Percentiles rank a stretch among this genome's conserved stretches.
These are phyloP conservation scores for Backusella sp. DNA, from an alignment of 192 early-diverging fungal species.

Conservation along the genomic window DNA sequence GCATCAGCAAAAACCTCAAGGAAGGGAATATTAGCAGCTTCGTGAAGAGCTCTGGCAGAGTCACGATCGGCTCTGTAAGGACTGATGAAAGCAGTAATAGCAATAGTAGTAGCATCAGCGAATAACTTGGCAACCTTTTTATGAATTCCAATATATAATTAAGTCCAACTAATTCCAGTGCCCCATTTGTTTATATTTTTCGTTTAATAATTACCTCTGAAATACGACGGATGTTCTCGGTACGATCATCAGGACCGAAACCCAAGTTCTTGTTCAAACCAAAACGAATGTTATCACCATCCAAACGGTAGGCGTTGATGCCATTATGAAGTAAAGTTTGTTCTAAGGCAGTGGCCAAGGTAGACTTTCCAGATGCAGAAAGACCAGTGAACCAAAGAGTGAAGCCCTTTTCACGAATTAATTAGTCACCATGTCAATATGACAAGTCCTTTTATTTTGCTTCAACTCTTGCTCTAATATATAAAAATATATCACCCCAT, in stretches of 20 bases:
- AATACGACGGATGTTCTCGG: constrained; percentile 95
- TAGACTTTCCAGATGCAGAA: constrained; percentile 94
- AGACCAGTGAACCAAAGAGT: constrained; percentile 96
- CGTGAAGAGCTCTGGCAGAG: constrained; percentile 74
- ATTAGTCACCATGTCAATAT: neutral
- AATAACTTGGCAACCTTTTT: constrained; percentile 82
- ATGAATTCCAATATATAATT: neutral
- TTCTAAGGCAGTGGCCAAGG: constrained; percentile 87
- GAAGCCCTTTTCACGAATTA: constrained; percentile 51
- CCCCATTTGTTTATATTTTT: neutral
- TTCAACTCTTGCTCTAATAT: neutral
- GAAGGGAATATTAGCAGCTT: constrained; percentile 77
- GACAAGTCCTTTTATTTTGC: neutral
- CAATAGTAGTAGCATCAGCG: constrained; percentile 79
- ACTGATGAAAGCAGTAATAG: constrained; percentile 90
- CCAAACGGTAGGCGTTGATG: constrained; percentile 84
- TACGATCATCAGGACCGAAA: constrained; percentile 87
- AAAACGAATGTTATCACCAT: constrained; percentile 98
- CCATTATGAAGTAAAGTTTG: constrained; percentile 77
- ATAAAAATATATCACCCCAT: neutral
- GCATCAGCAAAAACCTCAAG: constrained; percentile 89
- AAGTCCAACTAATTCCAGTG: neutral
- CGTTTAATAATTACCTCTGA: constrained; percentile 60
- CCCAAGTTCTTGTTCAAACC: constrained; percentile 94
- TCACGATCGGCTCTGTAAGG: constrained; percentile 85